A percentile compares a stretch with the other conserved stretches of the same genome.
Conservation (phyloP, 768 basidiomycete genomes). For the Ramaria rubella region DNA sequence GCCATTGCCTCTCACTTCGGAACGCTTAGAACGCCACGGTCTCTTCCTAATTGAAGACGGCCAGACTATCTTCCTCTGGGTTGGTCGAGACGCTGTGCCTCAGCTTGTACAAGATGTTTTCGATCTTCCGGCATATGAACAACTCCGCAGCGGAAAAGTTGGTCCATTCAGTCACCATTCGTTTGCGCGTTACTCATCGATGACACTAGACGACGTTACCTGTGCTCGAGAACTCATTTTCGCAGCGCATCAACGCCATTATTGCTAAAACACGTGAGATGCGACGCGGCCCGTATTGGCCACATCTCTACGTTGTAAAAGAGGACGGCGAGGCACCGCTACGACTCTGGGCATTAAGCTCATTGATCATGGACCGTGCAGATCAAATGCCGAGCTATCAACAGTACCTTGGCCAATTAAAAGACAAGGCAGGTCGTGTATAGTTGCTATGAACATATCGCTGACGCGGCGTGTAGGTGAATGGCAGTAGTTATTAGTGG, state of each 20-base stretch:
- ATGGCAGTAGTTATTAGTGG: constrained; percentile 10
- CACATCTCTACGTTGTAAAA: constrained; percentile 93
- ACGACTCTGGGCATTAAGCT: constrained; percentile 90
- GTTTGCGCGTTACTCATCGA: background rate
- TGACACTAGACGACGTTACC: constrained; percentile 42
- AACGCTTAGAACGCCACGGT: constrained; percentile 90
- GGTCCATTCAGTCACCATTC: constrained; percentile 16
- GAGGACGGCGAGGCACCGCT: constrained; percentile 96
- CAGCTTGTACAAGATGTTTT: constrained; percentile 93
- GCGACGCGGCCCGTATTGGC: constrained; percentile 87
- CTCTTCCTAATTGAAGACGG: constrained; percentile 96
- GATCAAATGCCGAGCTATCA: constrained; percentile 95
- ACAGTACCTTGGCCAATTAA: constrained; percentile 84
- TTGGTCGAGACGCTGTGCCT: constrained; percentile 96
- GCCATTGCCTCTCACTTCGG: constrained; percentile 86
- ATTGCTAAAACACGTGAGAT: constrained; percentile 92
- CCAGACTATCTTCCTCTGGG: constrained; percentile 96
- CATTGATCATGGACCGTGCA: constrained; percentile 91
- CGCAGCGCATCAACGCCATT: constrained; percentile 90
- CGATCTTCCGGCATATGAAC: constrained; percentile 80
- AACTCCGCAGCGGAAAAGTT: constrained; percentile 91
- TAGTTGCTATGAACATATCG: background rate
- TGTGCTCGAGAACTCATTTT: constrained; percentile 86
- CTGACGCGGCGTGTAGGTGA: background rate
- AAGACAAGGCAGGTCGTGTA: constrained; percentile 66